These are phyloP conservation scores for Psilocybe sp. DNA, from an alignment of 768 basidiomycete species.

Conservation along the genomic window DNA sequence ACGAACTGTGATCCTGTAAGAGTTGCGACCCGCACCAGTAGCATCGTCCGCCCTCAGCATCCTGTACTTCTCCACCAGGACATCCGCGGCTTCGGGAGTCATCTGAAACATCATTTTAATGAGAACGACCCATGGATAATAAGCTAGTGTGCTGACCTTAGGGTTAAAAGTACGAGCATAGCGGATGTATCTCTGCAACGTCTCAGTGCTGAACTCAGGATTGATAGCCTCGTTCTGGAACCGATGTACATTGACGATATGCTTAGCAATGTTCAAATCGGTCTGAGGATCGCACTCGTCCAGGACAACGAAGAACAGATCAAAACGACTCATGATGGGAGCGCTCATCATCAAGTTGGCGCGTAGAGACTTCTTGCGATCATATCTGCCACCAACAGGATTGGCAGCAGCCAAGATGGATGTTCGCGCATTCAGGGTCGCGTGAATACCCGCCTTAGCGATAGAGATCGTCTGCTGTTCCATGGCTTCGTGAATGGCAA, in stretches of 20 bases:
- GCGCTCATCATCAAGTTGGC: conserved; percentile 97
- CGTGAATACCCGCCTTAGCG: conserved; percentile 98
- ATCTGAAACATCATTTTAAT: conserved; percentile 47
- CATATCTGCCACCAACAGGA: conserved; percentile 95
- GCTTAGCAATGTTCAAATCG: conserved; percentile 90
- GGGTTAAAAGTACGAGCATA: conserved; percentile 98
- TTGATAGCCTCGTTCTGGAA: conserved; percentile 93
- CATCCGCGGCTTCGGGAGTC: conserved; percentile 87
- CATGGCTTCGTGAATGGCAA: conserved; percentile 99
- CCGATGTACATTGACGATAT: conserved; percentile 97
- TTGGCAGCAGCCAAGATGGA: conserved; percentile 98
- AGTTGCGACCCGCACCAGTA: conserved; percentile 82
- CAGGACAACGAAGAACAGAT: conserved; percentile 96
- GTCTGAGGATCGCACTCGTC: conserved; percentile 95
- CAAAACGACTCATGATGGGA: conserved; percentile 98
- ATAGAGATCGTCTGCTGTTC: conserved; percentile 99
- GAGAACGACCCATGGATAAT: too few relatives aligned
- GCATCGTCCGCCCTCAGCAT: conserved; percentile 90
- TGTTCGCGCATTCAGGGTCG: conserved; percentile 95
- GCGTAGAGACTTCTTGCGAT: conserved; percentile 87
- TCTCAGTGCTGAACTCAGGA: conserved; percentile 97
- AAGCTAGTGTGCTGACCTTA: conserved; percentile 54
- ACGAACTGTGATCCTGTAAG: conserved; percentile 96
- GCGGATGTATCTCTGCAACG: conserved; percentile 93
- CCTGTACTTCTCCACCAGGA: conserved; percentile 94